Evolutionary conservation across 1,139 yeast species (phyloP), one percentile per base, ranked within the genome.

Genomic region (Geotrichum siamense): DNA sequence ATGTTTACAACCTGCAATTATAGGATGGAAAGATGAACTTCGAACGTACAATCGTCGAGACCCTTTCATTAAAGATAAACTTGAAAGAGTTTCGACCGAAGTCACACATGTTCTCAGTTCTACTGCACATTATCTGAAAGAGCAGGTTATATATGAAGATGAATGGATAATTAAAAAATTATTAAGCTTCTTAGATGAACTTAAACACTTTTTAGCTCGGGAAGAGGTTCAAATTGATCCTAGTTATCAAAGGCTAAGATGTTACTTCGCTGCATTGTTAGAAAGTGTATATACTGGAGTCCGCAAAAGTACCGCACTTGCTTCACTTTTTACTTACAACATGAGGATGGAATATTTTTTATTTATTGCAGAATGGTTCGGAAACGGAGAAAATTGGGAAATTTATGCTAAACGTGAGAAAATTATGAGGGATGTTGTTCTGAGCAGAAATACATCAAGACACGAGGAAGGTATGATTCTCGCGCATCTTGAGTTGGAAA

Each of bases 301-400:
- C 40, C 64, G 67, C 53, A 62, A 53, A 49, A 54, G 67, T 44
- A 56, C 57, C 2, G 68, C 68, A 29, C 64, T 75, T 5, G 73
- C 71, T 19, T 68, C 69, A 38, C 78, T 91, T 76, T 67, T 89
- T 20, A 91, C 94, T 1, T 87, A 87, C 59, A 89, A 82, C 55
- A 93, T 91, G 8, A 70, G 96, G 47, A 78, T 84, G 21, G 82
- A 87, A 0, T 82, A 93, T 53, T 87, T 86, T 63, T 77, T 79
- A 39, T 81, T 76, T 56, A 68, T 91, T 49, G 87, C 83, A 53
- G 95, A 85, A 58, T 93, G 99, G 99, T 86, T 96, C 62, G 94
- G 94, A 0, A 78, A 76, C 60, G 97, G 97, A 1, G 81, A 76
- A 42, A 70, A 77, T 28, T 70, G 75, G 19, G 65, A 70, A 1